Conservation (phyloP, 2,329 filamentous ascomycete species). For the Geoglossum cookeanum region DNA sequence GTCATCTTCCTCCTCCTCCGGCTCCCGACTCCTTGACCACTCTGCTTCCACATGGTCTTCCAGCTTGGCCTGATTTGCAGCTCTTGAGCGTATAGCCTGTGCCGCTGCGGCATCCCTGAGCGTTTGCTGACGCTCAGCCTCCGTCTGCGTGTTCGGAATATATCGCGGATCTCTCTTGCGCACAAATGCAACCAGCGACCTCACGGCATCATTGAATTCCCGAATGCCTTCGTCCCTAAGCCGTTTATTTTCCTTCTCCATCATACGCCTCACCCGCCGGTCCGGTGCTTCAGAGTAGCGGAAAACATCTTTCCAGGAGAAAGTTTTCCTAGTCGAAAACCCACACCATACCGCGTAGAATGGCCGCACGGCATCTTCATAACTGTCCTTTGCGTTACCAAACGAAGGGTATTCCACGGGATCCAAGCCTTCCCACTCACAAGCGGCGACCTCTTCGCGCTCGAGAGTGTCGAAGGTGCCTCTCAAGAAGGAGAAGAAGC, state of each 20-base stretch:
- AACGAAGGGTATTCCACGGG: conserved; percentile 60
- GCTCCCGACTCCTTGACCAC: conserved; percentile 43
- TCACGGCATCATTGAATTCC: conserved; percentile 84
- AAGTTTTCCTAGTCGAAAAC: conserved; percentile 71
- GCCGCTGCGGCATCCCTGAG: conserved; percentile 62
- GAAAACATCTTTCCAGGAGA: conserved; percentile 78
- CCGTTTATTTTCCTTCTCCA: conserved; percentile 91
- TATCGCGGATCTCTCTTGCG: conserved; percentile 83
- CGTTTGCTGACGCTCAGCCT: conserved; percentile 60
- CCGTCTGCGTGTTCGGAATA: conserved; percentile 53
- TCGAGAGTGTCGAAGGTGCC: conserved; percentile 65
- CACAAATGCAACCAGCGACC: conserved; percentile 70
- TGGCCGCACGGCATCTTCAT: conserved; percentile 54
- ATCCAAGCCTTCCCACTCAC: conserved; percentile 44
- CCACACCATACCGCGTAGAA: conserved; percentile 71
- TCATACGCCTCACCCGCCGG: conserved; percentile 57
- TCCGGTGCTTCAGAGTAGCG: conserved; percentile 73
- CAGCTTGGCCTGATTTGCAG: conserved; percentile 59
- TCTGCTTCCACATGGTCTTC: conserved; percentile 45
- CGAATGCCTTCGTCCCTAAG: conserved; percentile 62
- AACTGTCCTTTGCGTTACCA: conserved; percentile 53
- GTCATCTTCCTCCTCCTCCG: conserved; percentile 32
- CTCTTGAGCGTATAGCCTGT: conserved; percentile 67
- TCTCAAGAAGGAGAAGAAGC: conserved; percentile 68
- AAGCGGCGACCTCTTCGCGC: conserved; percentile 59